A percentile compares a stretch with the other conserved stretches of the same genome.
Conservation (phyloP, 106 monocot genomes). For the Acorus calamus region DNA sequence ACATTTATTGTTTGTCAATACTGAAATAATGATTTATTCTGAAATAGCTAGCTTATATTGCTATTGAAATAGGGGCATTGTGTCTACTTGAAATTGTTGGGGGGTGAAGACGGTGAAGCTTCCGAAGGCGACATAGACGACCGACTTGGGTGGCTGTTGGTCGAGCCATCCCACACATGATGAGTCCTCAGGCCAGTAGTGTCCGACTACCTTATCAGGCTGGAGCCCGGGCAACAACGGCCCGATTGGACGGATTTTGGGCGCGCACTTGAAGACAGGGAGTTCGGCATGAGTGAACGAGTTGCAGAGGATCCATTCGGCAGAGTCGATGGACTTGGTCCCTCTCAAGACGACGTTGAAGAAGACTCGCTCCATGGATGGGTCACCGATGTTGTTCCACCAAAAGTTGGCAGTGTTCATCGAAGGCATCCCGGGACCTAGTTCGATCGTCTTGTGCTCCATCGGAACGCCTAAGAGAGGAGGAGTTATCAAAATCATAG, state of each 20-base stretch:
- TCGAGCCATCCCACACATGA: slow-evolving; percentile 48
- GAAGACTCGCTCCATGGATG: background rate
- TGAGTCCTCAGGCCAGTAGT: slow-evolving; percentile 38
- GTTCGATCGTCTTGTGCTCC: slow-evolving; percentile 3
- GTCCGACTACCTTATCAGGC: background rate
- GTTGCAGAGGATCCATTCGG: slow-evolving; percentile 35
- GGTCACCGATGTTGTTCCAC: slow-evolving; percentile 18
- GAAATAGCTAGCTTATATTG: too few species aligned
- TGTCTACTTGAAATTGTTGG: slow-evolving; percentile 16
- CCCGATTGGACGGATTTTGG: slow-evolving; percentile 26
- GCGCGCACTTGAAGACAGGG: slow-evolving; percentile 10
- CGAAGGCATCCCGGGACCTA: slow-evolving; percentile 18
- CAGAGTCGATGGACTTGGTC: background rate
- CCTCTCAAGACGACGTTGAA: background rate
- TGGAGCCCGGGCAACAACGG: slow-evolving; percentile 8
- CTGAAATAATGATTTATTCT: too few species aligned
- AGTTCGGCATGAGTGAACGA: slow-evolving; percentile 30
- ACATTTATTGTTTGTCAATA: too few species aligned
- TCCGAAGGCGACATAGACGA: slow-evolving; percentile 31
- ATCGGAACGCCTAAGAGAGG: background rate
- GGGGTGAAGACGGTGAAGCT: slow-evolving; percentile 38
- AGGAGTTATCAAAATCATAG: too few species aligned
- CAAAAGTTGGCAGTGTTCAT: slow-evolving; percentile 10
- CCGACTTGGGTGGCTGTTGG: slow-evolving; percentile 7
- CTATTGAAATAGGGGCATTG: too few species aligned